Evolutionary conservation across 2,329 filamentous ascomycete genomes (phyloP).

Genomic region (Colletotrichum falcatum): DNA sequence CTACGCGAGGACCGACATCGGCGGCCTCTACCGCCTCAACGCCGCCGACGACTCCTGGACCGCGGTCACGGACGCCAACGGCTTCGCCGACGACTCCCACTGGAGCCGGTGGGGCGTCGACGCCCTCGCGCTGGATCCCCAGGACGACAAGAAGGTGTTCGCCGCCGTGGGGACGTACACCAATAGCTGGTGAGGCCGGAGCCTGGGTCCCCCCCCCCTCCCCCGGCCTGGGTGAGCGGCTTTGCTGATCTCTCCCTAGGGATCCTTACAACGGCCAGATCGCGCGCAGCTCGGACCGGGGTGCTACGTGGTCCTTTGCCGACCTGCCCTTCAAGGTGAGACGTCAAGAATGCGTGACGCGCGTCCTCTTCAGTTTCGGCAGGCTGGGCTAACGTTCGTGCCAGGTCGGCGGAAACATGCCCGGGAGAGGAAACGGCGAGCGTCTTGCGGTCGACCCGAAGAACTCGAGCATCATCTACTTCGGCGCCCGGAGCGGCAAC

Average conservation of each 20-base stretch:
- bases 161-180: constrained; percentile 69
- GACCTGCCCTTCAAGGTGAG: constrained; percentile 63
- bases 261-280: constrained; percentile 69
- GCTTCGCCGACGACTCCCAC: constrained; percentile 54
- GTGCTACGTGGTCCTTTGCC: constrained; percentile 63
- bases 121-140: constrained; percentile 67
- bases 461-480: constrained; percentile 68
- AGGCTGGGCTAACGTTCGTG: not conserved
- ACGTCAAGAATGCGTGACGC: fast-evolving
- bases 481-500: constrained; percentile 69
- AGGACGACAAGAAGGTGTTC: constrained; percentile 64
- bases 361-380: fast-evolving
- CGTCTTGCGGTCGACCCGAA: constrained; percentile 69
- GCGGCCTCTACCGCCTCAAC: constrained; percentile 67
- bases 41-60: constrained; percentile 67
- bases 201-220: too few relatives aligned
- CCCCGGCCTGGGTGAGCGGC: not conserved
- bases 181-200: constrained; percentile 60
- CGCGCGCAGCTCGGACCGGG: constrained; percentile 65
- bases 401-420: constrained; percentile 69
- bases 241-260: constrained; percentile 42
- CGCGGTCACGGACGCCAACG: constrained; percentile 59
- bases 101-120: constrained; percentile 70
- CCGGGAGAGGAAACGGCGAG: constrained; percentile 69
- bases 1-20: constrained; percentile 69